Percentiles rank a stretch among this genome's conserved stretches.
Conservation (phyloP, 2,329 filamentous ascomycete species). For the Venturia nashicola region DNA sequence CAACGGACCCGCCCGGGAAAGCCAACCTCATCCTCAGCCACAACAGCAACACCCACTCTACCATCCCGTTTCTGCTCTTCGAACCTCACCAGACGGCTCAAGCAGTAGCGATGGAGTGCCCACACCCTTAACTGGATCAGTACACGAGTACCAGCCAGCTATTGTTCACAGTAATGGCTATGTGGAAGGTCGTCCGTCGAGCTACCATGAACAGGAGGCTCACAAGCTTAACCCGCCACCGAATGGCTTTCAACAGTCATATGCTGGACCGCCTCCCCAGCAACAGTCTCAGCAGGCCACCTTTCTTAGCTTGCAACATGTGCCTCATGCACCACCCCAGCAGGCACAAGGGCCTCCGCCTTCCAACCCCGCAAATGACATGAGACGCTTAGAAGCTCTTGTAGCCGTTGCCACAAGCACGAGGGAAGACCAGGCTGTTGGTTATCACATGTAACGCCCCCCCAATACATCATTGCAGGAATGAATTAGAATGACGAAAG, state of each 20-base stretch:
- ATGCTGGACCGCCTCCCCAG: background rate
- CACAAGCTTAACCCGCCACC: constrained; percentile 13
- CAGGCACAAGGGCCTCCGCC: constrained; percentile 22
- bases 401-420: constrained; percentile 48
- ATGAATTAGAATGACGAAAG: background rate
- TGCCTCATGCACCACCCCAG: constrained; percentile 9
- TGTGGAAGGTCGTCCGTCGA: constrained; percentile 31
- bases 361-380: constrained; percentile 30
- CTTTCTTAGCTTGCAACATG: constrained; percentile 5
- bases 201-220: constrained; percentile 14
- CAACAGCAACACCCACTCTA: constrained; percentile 14
- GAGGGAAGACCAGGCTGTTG: background rate
- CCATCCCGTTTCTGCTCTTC: constrained; percentile 20
- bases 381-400: constrained; percentile 47
- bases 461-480: background rate
- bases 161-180: constrained; percentile 39
- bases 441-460: background rate
- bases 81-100: constrained; percentile 43
- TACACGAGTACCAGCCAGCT: constrained; percentile 38
- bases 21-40: constrained; percentile 11
- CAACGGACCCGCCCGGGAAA: constrained; percentile 36
- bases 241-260: background rate
- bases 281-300: constrained; percentile 4
- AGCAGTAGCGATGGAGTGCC: constrained; percentile 43
- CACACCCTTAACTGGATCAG: constrained; percentile 37